phyloP scores from a whole-genome alignment of 371 early-diverging fungal genomes.

The Mortierella sp. region DNA sequence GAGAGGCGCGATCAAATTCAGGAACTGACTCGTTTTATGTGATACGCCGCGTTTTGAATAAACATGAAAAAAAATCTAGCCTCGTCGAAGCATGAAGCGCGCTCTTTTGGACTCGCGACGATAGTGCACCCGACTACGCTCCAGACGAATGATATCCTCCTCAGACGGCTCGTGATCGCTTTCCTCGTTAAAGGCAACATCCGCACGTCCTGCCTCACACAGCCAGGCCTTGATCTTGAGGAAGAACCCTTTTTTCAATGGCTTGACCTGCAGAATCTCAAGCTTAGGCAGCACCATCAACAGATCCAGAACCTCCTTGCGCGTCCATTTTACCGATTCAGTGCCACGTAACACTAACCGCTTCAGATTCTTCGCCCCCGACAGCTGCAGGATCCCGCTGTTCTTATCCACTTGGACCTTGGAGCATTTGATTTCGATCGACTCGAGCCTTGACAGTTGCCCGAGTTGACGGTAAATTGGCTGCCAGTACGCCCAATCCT shows the following conservation, averaged over 20 bases:
- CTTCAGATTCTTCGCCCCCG: not conserved
- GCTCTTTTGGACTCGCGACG: too few species aligned
- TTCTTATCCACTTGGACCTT: not conserved
- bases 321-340: not conserved
- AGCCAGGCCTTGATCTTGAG: not conserved
- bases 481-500: not conserved
- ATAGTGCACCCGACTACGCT: not conserved
- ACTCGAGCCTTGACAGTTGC: not conserved
- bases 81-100: too few species aligned
- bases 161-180: not conserved
- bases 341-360: not conserved
- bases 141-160: not conserved
- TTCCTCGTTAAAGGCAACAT: not conserved
- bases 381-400: not conserved
- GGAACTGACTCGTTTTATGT: not conserved
- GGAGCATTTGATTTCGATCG: not conserved
- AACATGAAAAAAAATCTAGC: too few species aligned
- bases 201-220: not conserved
- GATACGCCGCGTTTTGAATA: too few species aligned
- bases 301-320: not conserved
- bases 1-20: not conserved
- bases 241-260: not conserved
- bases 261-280: not conserved
- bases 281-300: not conserved
- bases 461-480: constrained; percentile 1